Evolutionary conservation across 2,329 filamentous ascomycete species (phyloP).

Genomic region (Hypoxylon sp.): DNA sequence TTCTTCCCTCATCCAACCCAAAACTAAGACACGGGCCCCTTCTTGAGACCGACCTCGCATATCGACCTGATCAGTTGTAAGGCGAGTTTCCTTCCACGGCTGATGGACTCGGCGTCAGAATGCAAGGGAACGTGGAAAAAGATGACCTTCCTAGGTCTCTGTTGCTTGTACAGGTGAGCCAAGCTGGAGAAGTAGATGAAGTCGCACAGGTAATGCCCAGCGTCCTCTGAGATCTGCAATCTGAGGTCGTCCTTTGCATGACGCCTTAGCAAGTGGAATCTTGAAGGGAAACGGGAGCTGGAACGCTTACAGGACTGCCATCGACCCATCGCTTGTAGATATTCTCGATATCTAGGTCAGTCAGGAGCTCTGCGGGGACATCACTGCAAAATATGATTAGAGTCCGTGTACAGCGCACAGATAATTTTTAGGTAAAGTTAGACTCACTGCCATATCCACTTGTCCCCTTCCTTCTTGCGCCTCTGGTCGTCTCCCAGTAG

Average conservation of each 20-base stretch:
- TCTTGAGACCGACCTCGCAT: constrained; percentile 58
- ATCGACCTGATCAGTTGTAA: constrained; percentile 69
- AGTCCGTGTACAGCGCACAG: not conserved
- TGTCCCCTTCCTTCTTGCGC: constrained; percentile 53
- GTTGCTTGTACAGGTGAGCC: constrained; percentile 65
- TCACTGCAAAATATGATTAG: constrained; percentile 45
- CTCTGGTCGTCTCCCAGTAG: constrained; percentile 65
- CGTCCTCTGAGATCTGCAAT: constrained; percentile 74
- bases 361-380: constrained; percentile 67
- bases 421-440: not conserved
- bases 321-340: constrained; percentile 68
- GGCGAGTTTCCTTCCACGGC: constrained; percentile 64
- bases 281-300: not conserved
- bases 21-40: constrained; percentile 3
- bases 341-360: constrained; percentile 69
- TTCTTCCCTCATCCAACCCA: not conserved
- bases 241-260: constrained; percentile 53
- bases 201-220: constrained; percentile 81
- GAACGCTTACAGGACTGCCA: constrained; percentile 61
- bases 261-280: constrained; percentile 31
- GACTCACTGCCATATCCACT: constrained; percentile 65
- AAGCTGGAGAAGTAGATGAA: constrained; percentile 82
- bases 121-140: constrained; percentile 81
- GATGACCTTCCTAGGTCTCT: constrained; percentile 65
- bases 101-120: constrained; percentile 62